Conservation (phyloP, 371 early-diverging fungal species). For the Mortierella sp. region DNA sequence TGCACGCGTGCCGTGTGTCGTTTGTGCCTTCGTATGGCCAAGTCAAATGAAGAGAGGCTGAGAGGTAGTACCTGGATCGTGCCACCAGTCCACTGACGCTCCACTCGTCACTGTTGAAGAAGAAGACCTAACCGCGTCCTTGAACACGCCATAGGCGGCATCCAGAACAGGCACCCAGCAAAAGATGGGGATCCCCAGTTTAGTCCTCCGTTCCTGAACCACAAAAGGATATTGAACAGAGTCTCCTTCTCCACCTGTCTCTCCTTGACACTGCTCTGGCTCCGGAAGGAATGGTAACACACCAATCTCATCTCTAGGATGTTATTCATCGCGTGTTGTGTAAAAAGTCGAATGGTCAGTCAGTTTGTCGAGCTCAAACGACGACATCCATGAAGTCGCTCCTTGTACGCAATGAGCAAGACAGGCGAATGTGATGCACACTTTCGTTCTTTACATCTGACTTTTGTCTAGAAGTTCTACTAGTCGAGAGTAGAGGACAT, state of each 20-base stretch:
- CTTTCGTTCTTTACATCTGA: constrained; percentile 30
- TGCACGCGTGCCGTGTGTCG: neutral
- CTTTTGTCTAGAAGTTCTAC: constrained; percentile 33
- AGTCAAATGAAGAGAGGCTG: neutral
- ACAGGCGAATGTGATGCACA: neutral
- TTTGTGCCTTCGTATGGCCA: too few species aligned
- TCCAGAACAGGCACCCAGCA: constrained; percentile 52
- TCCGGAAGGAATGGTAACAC: constrained; percentile 47
- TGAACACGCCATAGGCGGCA: constrained; percentile 30
- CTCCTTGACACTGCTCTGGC: neutral
- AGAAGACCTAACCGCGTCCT: constrained; percentile 8
- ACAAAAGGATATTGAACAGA: constrained; percentile 31
- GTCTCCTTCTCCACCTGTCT: neutral
- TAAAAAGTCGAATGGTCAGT: neutral
- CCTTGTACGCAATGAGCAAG: neutral
- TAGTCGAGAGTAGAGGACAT: constrained; percentile 33
- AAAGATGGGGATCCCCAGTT: constrained; percentile 52
- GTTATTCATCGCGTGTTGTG: neutral
- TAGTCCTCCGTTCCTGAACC: constrained; percentile 46
- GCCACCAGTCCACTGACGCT: constrained; percentile 34
- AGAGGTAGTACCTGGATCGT: constrained; percentile 37
- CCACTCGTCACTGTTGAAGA: neutral
- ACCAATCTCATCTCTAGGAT: constrained; percentile 45
- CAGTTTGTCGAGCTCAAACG: neutral
- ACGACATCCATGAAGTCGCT: neutral